Evolutionary conservation across 169 alveolate species (phyloP).

Genomic region (Plasmodium malariae): DNA sequence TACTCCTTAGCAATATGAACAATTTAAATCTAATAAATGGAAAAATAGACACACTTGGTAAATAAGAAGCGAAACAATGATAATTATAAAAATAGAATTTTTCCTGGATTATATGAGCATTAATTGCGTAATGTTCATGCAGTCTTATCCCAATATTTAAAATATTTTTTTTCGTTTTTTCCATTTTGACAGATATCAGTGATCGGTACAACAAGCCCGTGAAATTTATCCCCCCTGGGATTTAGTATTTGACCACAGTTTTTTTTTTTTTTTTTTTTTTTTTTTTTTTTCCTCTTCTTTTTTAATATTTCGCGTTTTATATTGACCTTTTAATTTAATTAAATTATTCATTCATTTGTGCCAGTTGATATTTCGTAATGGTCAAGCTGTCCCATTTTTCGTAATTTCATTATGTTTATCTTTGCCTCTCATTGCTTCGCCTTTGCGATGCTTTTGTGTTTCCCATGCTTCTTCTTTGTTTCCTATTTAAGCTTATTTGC

Average conservation of each 20-base stretch:
- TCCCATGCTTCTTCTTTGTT: too few relatives aligned
- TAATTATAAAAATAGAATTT: not conserved
- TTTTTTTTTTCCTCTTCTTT: not conserved
- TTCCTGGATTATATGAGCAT: too few relatives aligned
- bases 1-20: conserved; percentile 24
- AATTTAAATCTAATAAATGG: conserved; percentile 63
- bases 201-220: conserved; percentile 68
- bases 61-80: not conserved
- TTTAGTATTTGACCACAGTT: not conserved
- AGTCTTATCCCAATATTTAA: not conserved
- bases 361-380: too few relatives aligned
- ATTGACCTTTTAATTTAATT: not conserved
- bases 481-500: too few relatives aligned
- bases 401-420: too few relatives aligned
- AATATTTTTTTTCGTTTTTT: not conserved
- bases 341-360: not conserved
- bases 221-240: conserved; percentile 75
- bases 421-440: too few relatives aligned
- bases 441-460: too few relatives aligned
- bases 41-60: conserved; percentile 65
- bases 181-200: conserved; percentile 30
- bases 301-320: not conserved
- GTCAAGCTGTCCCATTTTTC: too few relatives aligned
- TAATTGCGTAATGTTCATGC: too few relatives aligned
- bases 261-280: not conserved